Base-by-base conservation (phyloP, 768 basidiomycete genomes). In the Boletus coccyginus region DNA sequence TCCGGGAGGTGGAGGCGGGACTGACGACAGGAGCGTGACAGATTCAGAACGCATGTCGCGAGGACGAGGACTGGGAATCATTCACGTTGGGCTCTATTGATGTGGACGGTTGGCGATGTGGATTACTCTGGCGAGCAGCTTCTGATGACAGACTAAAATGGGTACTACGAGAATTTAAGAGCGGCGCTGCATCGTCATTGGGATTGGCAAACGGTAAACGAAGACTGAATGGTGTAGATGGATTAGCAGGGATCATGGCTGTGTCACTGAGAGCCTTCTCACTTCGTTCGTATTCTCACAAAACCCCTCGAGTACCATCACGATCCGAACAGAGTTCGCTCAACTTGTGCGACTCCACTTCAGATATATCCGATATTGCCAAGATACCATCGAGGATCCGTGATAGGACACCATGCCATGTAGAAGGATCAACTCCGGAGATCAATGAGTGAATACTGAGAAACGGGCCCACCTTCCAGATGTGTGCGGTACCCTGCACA, bases 281-380 rank as follows among this genome's bases (percentile, higher is more conserved):
- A 86, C 88, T 69, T 86, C 79, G 24, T 77, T 78, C 11, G 78
- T 77, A 62, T 84, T 80, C 55, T 88, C 29, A 84, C 79, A 65
- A 95, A 94, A 68, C 4, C 85, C 88, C 66, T 97, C 94, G 46
- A 96, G 70, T 5, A 88, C 81, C 54, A 86, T 82, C 50, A 97
- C 69, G 32, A 92, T 85, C 48, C 84, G 80, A 21, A 70, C 92
- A 92, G 3, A 96, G 78, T 67, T 94, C 92, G 63, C 87, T 87
- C 44, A 97, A 73, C 48, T 84, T 79, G 61, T 89, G 87, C 2
- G 93, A 95, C 64, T 97, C 95, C 10, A 85, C 75, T 62, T 90
- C 93, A 0, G 94, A 86, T 58, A 98, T 97, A 70, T 98, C 95
- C 7, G 82, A 78, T 44, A 97, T 74, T 0, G 82, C 82, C 36